Percentiles rank a stretch among this genome's conserved stretches.
Conservation (phyloP, 257 asterid species). For the Apocynum venetum region DNA sequence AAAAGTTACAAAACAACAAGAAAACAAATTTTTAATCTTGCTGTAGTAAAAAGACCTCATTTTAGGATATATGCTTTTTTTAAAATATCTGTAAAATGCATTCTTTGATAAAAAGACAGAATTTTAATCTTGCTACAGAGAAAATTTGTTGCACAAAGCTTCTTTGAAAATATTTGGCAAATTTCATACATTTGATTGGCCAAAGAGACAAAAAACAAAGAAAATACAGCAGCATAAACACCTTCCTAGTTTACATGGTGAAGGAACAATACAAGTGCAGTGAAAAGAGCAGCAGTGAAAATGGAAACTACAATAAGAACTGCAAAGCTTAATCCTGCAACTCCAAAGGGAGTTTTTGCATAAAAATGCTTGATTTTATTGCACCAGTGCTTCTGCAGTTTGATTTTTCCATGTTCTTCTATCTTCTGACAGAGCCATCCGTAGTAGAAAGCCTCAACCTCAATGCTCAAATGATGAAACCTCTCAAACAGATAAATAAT, state of each 20-base stretch:
- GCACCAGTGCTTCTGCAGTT: not conserved
- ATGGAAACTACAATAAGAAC: not conserved
- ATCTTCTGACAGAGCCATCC: slow-evolving; percentile 39
- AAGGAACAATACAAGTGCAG: not conserved
- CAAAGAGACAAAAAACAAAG: not conserved
- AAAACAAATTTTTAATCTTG: no score
- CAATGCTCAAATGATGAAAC: slow-evolving; percentile 18
- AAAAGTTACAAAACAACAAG: no score
- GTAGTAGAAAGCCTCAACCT: slow-evolving; percentile 38
- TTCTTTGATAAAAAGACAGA: no score
- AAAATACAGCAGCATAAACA: not conserved
- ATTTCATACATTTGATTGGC: not conserved
- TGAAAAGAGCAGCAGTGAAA: not conserved
- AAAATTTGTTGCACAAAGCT: no score
- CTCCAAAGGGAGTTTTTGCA: not conserved
- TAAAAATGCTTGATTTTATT: not conserved
- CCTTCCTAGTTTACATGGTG: not conserved
- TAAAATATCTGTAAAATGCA: no score
- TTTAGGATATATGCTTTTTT: no score
- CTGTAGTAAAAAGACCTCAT: no score
- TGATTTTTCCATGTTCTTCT: slow-evolving; percentile 5
- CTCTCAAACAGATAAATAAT: slow-evolving; percentile 25
- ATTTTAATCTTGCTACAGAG: no score
- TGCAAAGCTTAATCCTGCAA: not conserved
- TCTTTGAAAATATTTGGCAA: not conserved